Evolutionary conservation across 2,329 filamentous ascomycete species (phyloP).

Genomic region (Bipolaris cookei): DNA sequence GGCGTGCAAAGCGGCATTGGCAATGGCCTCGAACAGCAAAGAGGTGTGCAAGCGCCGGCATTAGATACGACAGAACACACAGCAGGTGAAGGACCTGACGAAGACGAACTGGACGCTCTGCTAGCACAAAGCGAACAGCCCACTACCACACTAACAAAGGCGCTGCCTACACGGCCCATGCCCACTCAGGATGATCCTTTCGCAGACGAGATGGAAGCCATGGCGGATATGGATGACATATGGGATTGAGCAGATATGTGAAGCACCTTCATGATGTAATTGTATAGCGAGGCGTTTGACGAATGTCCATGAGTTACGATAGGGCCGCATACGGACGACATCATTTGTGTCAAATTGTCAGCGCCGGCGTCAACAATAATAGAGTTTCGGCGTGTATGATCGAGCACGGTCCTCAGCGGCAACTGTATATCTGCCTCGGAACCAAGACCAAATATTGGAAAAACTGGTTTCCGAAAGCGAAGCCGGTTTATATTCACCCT

Average conservation of each 20-base stretch:
- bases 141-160: conserved; percentile 12
- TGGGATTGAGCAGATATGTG: conserved; percentile 26
- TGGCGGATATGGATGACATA: conserved; percentile 49
- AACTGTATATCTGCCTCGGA: background rate
- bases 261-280: conserved; percentile 1
- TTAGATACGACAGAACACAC: conserved; percentile 18
- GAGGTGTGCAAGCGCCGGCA: conserved; percentile 17
- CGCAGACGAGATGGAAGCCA: conserved; percentile 50
- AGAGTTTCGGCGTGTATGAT: background rate
- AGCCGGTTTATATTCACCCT: too few relatives aligned
- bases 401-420: background rate
- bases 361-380: background rate
- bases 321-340: background rate
- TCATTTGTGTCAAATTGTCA: background rate
- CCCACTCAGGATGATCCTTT: conserved; percentile 42
- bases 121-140: conserved; percentile 56
- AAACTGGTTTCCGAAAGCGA: background rate
- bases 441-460: background rate
- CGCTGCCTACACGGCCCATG: conserved; percentile 17
- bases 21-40: background rate
- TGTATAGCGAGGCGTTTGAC: conserved; percentile 38
- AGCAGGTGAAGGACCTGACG: conserved; percentile 52
- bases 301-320: background rate
- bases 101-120: conserved; percentile 61
- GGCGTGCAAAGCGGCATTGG: conserved; percentile 13